Conservation (phyloP, 345 rosid genomes). For the Moricandia arvensis region DNA sequence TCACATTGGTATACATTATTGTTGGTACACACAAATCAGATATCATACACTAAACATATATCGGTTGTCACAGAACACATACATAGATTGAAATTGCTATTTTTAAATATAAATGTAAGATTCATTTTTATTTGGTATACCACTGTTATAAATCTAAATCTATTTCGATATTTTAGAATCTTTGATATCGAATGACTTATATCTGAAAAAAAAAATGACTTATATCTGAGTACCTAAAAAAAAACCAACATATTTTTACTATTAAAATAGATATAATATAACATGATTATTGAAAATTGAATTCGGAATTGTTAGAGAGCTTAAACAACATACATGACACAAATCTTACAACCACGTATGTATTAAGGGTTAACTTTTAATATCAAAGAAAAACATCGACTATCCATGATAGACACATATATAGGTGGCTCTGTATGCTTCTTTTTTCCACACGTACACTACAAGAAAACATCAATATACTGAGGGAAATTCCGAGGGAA, state of each 20-base stretch:
- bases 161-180: not conserved
- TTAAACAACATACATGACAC: not conserved
- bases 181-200: not conserved
- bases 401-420: too few species aligned
- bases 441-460: too few species aligned
- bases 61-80: not conserved
- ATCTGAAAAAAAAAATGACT: not conserved
- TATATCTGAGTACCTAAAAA: not conserved
- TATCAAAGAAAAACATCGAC: not conserved
- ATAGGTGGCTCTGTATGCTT: too few species aligned
- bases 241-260: not conserved
- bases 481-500: too few species aligned
- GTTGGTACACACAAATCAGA: not conserved
- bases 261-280: too few species aligned
- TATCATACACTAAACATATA: too few species aligned
- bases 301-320: not conserved
- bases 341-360: not conserved
- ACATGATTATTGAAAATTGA: not conserved
- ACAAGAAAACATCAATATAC: too few species aligned
- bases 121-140: not conserved
- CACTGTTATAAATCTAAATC: not conserved
- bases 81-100: not conserved
- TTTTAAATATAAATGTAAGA: not conserved
- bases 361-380: not conserved
- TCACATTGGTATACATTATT: not conserved